These are phyloP conservation scores for Periconia sp. DNA, from an alignment of 2,329 filamentous ascomycete species.

Conservation along the genomic window DNA sequence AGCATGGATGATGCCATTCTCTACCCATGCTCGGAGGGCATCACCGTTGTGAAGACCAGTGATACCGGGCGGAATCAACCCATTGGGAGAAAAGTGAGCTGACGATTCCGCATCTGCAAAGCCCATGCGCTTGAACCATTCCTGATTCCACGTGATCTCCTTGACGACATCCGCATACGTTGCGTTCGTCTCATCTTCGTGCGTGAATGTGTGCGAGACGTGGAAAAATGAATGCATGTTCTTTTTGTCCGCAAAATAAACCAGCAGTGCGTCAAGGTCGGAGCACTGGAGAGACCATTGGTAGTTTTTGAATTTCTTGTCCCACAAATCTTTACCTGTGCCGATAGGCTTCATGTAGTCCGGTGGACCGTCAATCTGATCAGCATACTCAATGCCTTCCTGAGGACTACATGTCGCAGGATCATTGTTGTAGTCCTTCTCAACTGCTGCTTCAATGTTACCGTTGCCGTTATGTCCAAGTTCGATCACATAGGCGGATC, in stretches of 20 bases:
- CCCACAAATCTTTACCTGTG: constrained; percentile 41
- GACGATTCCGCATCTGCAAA: constrained; percentile 50
- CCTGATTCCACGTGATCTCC: constrained; percentile 65
- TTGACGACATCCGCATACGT: constrained; percentile 61
- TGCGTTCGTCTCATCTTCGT: constrained; percentile 63
- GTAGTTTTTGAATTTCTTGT: constrained; percentile 48
- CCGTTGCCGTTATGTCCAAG: constrained; percentile 38
- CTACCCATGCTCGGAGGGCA: constrained; percentile 62
- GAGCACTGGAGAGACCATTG: constrained; percentile 55
- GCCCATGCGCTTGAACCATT: constrained; percentile 60
- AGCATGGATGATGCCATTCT: constrained; percentile 61
- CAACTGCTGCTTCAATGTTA: constrained; percentile 29
- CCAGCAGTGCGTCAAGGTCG: constrained; percentile 53
- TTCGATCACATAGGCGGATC: constrained; percentile 28
- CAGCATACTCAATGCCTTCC: constrained; percentile 40
- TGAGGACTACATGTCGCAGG: constrained; percentile 33
- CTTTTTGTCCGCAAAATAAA: constrained; percentile 55
- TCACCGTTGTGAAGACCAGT: constrained; percentile 68
- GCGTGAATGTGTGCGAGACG: constrained; percentile 51
- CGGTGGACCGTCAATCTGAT: constrained; percentile 45
- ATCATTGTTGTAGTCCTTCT: constrained; percentile 22
- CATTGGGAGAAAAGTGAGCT: constrained; percentile 56
- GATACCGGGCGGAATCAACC: constrained; percentile 66
- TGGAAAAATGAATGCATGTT: constrained; percentile 61
- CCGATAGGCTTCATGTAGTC: constrained; percentile 52